Conservation (phyloP, 345 rosid species). For the Pugionium cornutum region DNA sequence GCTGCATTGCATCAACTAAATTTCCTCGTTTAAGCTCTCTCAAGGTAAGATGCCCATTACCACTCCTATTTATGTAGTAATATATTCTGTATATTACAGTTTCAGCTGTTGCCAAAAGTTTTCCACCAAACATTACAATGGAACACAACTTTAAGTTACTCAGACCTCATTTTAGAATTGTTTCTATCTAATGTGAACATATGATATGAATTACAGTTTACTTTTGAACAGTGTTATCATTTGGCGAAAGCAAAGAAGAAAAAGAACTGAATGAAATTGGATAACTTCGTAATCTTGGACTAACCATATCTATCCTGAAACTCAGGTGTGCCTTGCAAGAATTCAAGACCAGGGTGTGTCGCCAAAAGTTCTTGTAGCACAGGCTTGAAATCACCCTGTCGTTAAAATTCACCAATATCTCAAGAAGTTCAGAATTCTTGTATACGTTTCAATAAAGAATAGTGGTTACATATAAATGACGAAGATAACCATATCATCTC, state of each 20-base stretch:
- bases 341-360: constrained; percentile 96
- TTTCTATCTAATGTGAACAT: neutral
- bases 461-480: neutral
- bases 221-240: neutral
- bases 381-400: constrained; percentile 89
- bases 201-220: too few relatives aligned
- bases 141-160: neutral
- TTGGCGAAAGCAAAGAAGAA: neutral
- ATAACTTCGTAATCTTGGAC: constrained; percentile 31
- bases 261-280: neutral
- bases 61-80: constrained; percentile 86
- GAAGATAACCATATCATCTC: neutral
- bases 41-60: constrained; percentile 81
- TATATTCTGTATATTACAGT: constrained; percentile 97
- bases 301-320: constrained; percentile 99
- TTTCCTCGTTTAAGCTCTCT: constrained; percentile 95
- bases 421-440: constrained; percentile 1
- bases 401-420: constrained; percentile 3
- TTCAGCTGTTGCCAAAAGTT: constrained; percentile 72
- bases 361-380: constrained; percentile 85
- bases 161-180: neutral
- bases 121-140: constrained; percentile 16
- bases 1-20: constrained; percentile 81
- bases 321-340: constrained; percentile 95
- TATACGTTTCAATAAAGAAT: neutral